Evolutionary conservation across 306 rosid genomes (phyloP), one percentile per base, ranked within the genome.

Genomic region (Ceratonia siliqua): DNA sequence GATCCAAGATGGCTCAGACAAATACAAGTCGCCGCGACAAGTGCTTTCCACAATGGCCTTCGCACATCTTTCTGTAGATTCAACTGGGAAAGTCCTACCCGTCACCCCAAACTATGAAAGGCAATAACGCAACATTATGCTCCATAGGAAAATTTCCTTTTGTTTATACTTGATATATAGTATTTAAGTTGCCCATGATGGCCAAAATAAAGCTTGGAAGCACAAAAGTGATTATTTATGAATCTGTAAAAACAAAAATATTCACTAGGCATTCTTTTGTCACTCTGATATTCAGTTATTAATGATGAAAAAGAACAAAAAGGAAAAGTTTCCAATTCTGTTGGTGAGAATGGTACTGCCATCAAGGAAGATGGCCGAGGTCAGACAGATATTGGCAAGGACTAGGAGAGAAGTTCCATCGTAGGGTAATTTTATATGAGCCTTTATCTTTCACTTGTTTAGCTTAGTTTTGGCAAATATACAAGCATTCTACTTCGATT

Each of bases 1-100:
- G 7, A 11, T 1, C 79, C 77, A 80, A 8, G 42, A 18, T 17
- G 80, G 80, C 59, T 57, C 67, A 3, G 68, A 61, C 66, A 74
- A 13, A 18, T 80, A 68, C 59, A 32, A 7, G 41, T 80, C 80
- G 8, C 80, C 68, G 2, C 54, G 18, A 18, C 67, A 58, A 8
- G 72, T 13, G 13, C 68, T 59, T 0, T 75, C 53, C 32, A 80
- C 28, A 15, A 74, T 80, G 1, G 35, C 76, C 68, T 68, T 75
- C 1, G 49, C 66, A 45, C 80, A 68, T 3, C 25, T 22, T 66
- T 73, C 38, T 36, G 46, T 27, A n/a, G 79, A 36, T 38, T 43
- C 70, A n/a, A 33, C 1, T 13, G 79, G 84, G 2, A 21, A 0
- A 18, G 13, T 8, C 8, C n/a, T n/a, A 11, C 0, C 20, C 48